phyloP scores from a whole-genome alignment of 345 rosid species.

The Brassica rapa region DNA sequence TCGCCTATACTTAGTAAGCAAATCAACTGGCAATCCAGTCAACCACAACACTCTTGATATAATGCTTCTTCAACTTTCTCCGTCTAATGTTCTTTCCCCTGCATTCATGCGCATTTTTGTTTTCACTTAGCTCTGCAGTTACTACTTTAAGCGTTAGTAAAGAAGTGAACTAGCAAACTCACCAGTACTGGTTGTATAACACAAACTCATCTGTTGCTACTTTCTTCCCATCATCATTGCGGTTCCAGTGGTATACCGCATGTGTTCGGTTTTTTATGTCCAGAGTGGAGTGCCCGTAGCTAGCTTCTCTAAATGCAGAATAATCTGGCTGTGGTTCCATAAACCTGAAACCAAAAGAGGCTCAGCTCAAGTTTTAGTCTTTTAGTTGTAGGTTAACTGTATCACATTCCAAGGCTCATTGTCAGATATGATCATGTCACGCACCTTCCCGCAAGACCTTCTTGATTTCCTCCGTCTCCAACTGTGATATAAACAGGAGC shows the following conservation, averaged over 20 bases:
- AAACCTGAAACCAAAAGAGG: conserved; percentile 51
- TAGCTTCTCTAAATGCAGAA: conserved; percentile 96
- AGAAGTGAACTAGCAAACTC: conserved; percentile 27
- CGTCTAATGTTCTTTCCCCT: conserved; percentile 64
- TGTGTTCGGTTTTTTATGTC: conserved; percentile 87
- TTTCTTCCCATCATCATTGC: conserved; percentile 86
- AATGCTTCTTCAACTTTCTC: conserved; percentile 63
- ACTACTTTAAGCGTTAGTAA: background rate
- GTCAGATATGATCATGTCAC: background rate
- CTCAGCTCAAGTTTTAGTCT: background rate
- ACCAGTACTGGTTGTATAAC: conserved; percentile 79
- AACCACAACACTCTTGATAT: conserved; percentile 38
- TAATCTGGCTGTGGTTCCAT: conserved; percentile 87
- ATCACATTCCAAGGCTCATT: background rate
- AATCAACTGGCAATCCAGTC: conserved; percentile 34
- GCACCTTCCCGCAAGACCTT: conserved; percentile 83
- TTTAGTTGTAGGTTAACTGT: background rate
- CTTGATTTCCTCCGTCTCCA: conserved; percentile 97
- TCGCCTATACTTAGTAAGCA: background rate
- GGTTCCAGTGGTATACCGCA: conserved; percentile 89
- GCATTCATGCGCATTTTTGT: conserved; percentile 36
- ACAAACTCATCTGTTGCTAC: conserved; percentile 64
- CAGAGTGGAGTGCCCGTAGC: conserved; percentile 85
- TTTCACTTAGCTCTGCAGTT: conserved; percentile 16
- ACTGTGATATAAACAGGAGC: conserved; percentile 90